Percentiles rank a stretch among this genome's conserved stretches.
Evolutionary conservation across 163 green algal genomes (phyloP).

Genomic region (Scenedesmus sp.): DNA sequence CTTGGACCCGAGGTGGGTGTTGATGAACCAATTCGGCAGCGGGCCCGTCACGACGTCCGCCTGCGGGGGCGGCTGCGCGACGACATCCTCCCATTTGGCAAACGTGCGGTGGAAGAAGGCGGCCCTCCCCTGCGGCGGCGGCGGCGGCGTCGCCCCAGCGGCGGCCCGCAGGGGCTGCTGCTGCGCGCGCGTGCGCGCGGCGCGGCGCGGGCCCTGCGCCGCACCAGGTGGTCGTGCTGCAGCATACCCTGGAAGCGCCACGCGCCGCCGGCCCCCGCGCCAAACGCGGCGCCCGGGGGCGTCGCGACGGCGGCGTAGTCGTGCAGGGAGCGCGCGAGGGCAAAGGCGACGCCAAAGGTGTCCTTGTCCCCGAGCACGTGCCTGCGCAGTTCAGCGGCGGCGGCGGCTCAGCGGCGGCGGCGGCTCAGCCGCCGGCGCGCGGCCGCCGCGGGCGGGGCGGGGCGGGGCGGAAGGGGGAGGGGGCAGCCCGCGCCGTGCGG

Average conservation of each 20-base stretch:
- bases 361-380: constrained; percentile 42
- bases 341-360: constrained; percentile 44
- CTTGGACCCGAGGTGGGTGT: constrained; percentile 25
- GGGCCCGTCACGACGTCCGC: constrained; percentile 27
- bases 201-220: not conserved
- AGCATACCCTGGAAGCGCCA: constrained; percentile 32
- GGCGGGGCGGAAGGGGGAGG: too few species aligned
- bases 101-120: constrained; percentile 40
- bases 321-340: constrained; percentile 9
- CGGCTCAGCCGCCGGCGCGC: too few species aligned
- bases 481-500: too few species aligned
- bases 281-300: constrained; percentile 19
- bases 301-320: not conserved
- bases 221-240: constrained; percentile 38
- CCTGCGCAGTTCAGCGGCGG: not conserved
- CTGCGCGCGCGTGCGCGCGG: not conserved
- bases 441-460: too few species aligned
- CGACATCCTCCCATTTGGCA: constrained; percentile 39
- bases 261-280: not conserved
- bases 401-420: too few species aligned
- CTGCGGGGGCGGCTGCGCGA: not conserved
- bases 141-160: not conserved
- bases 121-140: not conserved
- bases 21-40: constrained; percentile 30
- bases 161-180: not conserved